Conservation (phyloP, 2,329 filamentous ascomycete species). For the Colletotrichum horii region DNA sequence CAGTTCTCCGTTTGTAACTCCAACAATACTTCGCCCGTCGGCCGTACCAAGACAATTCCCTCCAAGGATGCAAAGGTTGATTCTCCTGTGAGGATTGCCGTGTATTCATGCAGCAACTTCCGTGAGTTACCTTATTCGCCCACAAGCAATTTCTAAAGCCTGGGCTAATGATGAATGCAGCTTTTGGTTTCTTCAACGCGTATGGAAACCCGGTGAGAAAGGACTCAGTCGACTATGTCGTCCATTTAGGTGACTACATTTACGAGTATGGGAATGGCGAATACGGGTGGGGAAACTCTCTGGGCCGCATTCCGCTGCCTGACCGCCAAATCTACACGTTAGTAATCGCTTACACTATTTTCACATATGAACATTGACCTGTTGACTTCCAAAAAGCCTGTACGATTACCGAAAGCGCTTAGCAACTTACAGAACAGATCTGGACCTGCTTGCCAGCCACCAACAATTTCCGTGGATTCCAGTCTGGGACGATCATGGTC, state of each 20-base stretch:
- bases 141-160: not conserved
- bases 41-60: conserved; percentile 74
- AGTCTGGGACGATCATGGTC: conserved; percentile 56
- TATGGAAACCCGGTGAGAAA: conserved; percentile 65
- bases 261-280: conserved; percentile 59
- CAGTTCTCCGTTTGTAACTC: conserved; percentile 73
- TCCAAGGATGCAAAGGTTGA: conserved; percentile 58
- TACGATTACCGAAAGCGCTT: conserved; percentile 49
- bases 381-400: conserved; percentile 27
- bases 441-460: conserved; percentile 44
- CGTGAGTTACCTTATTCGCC: conserved; percentile 43
- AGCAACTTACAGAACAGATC: conserved; percentile 44
- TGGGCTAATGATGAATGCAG: not conserved
- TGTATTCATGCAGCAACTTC: conserved; percentile 76
- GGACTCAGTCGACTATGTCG: conserved; percentile 63
- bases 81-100: conserved; percentile 61
- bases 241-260: conserved; percentile 67
- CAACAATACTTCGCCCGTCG: conserved; percentile 64
- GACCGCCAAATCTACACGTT: conserved; percentile 52
- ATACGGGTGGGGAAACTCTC: conserved; percentile 56
- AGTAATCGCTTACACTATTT: conserved; percentile 32
- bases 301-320: conserved; percentile 58
- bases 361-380: too few relatives aligned
- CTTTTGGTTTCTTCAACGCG: conserved; percentile 61
- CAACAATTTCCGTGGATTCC: conserved; percentile 50